Conservation (phyloP, 306 rosid species). For the Medicago truncatula region MtrunA17r5.0-ANR NC_053044.1:49075501-49076000, state of each 20-base stretch:
- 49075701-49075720: conserved; percentile 23
- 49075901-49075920: not conserved
- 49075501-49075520: conserved; percentile 14
- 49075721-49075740: conserved; percentile 36
- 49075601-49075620: conserved; percentile 86
- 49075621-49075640: conserved; percentile 86
- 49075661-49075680: conserved; percentile 91
- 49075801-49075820: conserved; percentile 95
- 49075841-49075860: conserved; percentile 31
- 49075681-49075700: conserved; percentile 59
- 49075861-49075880: not conserved
- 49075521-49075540: conserved; percentile 15
- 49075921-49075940: not conserved
- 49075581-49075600: conserved; percentile 70
- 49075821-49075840: conserved; percentile 81
- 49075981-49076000: not conserved
- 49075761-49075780: conserved; percentile 96
- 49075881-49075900: not conserved
- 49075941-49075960: conserved; percentile 17
- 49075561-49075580: conserved; percentile 34
- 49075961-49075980: conserved; percentile 3
- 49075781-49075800: conserved; percentile 88
- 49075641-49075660: conserved; percentile 88
- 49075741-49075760: conserved; percentile 73
- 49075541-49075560: conserved; percentile 25